Base-by-base conservation (phyloP, 345 rosid species). In the Camelina hispida region DNA sequence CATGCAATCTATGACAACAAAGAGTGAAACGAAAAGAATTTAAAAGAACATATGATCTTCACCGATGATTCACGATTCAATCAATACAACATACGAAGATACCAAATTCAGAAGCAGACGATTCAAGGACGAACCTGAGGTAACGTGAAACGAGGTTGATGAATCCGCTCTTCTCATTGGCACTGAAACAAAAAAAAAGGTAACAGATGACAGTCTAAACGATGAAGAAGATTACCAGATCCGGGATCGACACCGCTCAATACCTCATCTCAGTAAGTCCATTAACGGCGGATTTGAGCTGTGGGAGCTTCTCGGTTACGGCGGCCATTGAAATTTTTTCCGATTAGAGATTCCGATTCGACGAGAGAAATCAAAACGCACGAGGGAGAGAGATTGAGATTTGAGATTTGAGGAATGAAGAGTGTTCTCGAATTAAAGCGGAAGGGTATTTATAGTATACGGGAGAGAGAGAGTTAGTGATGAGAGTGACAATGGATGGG, bases 101-200 rank as follows among this genome's bases (percentile, higher is more conserved):
- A 66, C 51, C 18, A 4, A 47, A 35, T 5, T 5, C 3, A 20
- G 37, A 30, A 60, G 35, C 35, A 4, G 60, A 54, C 1, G 40
- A 54, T 30, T 11, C 32, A 42, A 56, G 11, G 51, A 57, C 66
- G 54, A 67, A 91, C 98, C 98, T 88, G 81, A 93, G 87, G 75
- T 87, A 91, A 73, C 98, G 98, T 52, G 87, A 20, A 16, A 91
- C 90, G 48, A 93, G 96, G 84, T 68, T 87, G 84, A 89, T 77
- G 89, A 88, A 91, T 83, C 97, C 98, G 25, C 37, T 60, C 70
- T 18, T 61, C 69, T 76, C 79, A 17, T 63, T 76, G 1, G 35
- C 74, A 16, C 74, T 69, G 66, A 35, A 63, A 62, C 66, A 62
- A 28, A 43, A 62, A 43, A 62, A 28, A 43, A 9, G 17, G 37